Evolutionary conservation across 192 early-diverging fungal species (phyloP), one percentile per base, ranked within the genome.

Genomic region (Coemansia sp.): DNA sequence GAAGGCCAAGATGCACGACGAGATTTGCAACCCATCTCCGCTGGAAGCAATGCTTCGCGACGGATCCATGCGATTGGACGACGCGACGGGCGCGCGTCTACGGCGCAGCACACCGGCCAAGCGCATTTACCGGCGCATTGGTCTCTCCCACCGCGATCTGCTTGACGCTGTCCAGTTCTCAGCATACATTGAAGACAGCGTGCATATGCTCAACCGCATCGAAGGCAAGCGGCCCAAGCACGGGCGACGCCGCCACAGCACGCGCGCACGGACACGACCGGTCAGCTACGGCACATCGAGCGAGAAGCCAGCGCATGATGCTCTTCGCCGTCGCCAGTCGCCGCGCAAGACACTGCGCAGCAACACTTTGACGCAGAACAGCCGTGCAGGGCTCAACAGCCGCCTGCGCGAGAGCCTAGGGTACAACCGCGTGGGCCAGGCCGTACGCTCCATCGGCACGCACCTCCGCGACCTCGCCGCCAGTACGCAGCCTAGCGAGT

Each of bases 1-100:
- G 79, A 82, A 82, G 61, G 67, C 65, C 52, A 75, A 82, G 64
- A 82, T 82, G 79, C 73, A 82, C 61, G 69, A 73, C 23, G 79
- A 82, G 14, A 54, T 82, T 1, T 57, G 73, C 60, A 61, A 62
- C 37, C 70, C 67, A 23, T 75, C 79, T 22, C 70, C 70, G 27
- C 47, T 75, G 3, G 61, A 63, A 38, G 53, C 69, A 0, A 67
- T 62, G 60, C 53, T 67, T 31, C 65, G 58, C 4, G 55, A 66
- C 6, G 67, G 52, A 4, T 35, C 43, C 23, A 48, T 70, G 14
- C 27, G 25, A 11, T 45, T 64, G 29, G 45, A 47, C 25, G 27
- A 26, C 22, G 57, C 37, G 23, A 19, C 56, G 29, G 64, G 61
- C 11, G 51, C 39, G 4, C 57, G 55, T 39, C 50, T 82, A 21